Conservation (phyloP, 805 yeast genomes). For the Blastobotrys americana region DNA sequence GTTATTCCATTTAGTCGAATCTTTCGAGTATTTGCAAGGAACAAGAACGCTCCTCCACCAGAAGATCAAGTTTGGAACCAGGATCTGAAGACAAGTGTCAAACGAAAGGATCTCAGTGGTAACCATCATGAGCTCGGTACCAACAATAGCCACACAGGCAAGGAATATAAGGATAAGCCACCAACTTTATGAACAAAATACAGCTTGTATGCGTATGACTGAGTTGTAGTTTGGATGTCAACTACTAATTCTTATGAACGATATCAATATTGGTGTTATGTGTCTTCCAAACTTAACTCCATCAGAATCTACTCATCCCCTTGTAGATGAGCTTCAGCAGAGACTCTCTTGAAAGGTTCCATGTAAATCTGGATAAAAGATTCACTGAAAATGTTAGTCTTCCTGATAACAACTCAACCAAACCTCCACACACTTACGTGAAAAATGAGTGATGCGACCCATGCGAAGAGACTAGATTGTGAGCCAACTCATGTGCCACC, state of each 20-base stretch:
- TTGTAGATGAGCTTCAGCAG: background rate
- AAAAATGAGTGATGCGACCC: conserved; percentile 32
- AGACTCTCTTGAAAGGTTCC: conserved; percentile 16
- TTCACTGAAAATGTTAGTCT: too few relatives aligned
- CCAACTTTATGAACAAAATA: background rate
- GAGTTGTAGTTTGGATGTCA: too few relatives aligned
- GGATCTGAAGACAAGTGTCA: conserved; percentile 4
- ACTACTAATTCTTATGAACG: too few relatives aligned
- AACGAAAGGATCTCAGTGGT: background rate
- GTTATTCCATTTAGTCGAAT: conserved; percentile 40
- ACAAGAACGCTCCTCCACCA: conserved; percentile 7
- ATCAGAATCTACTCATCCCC: too few relatives aligned
- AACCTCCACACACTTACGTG: conserved; percentile 9
- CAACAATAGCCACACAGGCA: too few relatives aligned
- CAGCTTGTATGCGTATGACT: too few relatives aligned
- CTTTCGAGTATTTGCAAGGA: conserved; percentile 12
- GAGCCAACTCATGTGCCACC: conserved; percentile 37
- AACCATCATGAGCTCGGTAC: too few relatives aligned
- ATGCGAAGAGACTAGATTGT: conserved; percentile 31
- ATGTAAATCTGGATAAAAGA: conserved; percentile 27
- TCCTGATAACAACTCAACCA: too few relatives aligned
- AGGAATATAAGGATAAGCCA: background rate
- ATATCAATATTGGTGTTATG: too few relatives aligned
- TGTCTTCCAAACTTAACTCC: too few relatives aligned
- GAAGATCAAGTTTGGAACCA: conserved; percentile 12